phyloP scores from a whole-genome alignment of 2,329 filamentous ascomycete genomes.

The Arthrocladium fulminans region DNA sequence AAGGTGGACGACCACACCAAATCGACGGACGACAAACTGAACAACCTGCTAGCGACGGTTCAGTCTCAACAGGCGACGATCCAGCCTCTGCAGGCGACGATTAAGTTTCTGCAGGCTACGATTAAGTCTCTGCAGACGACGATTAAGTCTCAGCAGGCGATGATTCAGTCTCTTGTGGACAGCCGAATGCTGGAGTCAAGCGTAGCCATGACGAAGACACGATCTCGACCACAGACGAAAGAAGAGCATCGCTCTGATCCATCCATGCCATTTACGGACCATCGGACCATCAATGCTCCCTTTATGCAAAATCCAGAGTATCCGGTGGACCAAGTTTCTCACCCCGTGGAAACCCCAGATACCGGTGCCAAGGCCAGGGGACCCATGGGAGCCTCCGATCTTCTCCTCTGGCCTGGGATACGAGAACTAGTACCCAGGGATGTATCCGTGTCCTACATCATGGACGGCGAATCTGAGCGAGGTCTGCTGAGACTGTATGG shows the following conservation, averaged over 20 bases:
- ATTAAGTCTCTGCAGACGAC: too few species aligned
- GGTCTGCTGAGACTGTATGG: conserved; percentile 69
- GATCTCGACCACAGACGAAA: conserved; percentile 1
- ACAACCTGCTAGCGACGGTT: conserved; percentile 3
- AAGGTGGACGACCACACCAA: conserved; percentile 14
- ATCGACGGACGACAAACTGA: neutral
- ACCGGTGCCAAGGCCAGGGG: conserved; percentile 60
- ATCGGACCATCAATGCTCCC: neutral
- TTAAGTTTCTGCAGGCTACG: too few species aligned
- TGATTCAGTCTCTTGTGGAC: conserved; percentile 3
- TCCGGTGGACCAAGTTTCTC: too few species aligned
- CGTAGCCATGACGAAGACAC: neutral
- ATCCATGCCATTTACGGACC: neutral
- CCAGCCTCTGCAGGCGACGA: too few species aligned
- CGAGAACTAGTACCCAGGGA: conserved; percentile 49
- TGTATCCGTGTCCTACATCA: conserved; percentile 51
- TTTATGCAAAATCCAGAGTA: neutral
- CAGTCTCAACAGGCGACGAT: too few species aligned
- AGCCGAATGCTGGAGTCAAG: neutral
- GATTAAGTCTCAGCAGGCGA: too few species aligned
- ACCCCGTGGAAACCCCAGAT: too few species aligned
- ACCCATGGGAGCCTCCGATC: conserved; percentile 68
- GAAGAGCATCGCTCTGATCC: conserved; percentile 3
- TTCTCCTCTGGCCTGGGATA: conserved; percentile 66
- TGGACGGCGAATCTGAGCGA: conserved; percentile 63